Evolutionary conservation across 2,329 filamentous ascomycete species (phyloP), one percentile per base, ranked within the genome.

Genomic region (Furcasterigmium furcatum): DNA sequence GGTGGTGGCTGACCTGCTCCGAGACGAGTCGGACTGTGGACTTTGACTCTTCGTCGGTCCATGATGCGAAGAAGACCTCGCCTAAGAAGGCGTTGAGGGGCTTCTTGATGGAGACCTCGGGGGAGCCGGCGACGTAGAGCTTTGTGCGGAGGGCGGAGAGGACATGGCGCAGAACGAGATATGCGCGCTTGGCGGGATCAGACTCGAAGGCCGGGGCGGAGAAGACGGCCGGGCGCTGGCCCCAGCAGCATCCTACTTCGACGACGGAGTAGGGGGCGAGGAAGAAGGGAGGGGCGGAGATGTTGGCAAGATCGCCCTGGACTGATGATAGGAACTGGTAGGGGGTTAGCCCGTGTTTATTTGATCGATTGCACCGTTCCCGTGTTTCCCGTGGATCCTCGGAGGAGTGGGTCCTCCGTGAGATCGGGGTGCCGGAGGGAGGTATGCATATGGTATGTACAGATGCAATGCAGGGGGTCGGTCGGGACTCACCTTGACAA

Each of bases 1-100:
- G 74, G 55, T 78, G 74, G 48, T 78, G 74, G 52, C 68, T 72
- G 49, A 78, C 74, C 55, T 78, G 74, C 57, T 78, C 74, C 24
- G 73, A 64, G 5, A 68, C 58, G 18, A 70, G 57, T 4, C 54
- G 49, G 6, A 59, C 66, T 1, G 58, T 62, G 12, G 55, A 49
- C 10, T 55, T 56, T 19, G 45, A 36, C 18, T 54, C 42, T 14
- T 50, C 45, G 19, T 68, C 61, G 1, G 52, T 60, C 67, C 68
- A 72, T 1, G 57, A 59, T 0, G 68, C 68, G 2, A 77, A 51
- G 51, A 77, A 78, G 1, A 77, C 48, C 56, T 77, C 74, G 14
- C 74, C 74, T 0, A 78, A 60, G 42, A 78, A 77, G 7, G 74
- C 73, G 47, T 78, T 78, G 7, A 77, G 64, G 2, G 74, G 74